Conservation (phyloP, 2,329 filamentous ascomycete genomes). For the Aspergillus sp. region DNA sequence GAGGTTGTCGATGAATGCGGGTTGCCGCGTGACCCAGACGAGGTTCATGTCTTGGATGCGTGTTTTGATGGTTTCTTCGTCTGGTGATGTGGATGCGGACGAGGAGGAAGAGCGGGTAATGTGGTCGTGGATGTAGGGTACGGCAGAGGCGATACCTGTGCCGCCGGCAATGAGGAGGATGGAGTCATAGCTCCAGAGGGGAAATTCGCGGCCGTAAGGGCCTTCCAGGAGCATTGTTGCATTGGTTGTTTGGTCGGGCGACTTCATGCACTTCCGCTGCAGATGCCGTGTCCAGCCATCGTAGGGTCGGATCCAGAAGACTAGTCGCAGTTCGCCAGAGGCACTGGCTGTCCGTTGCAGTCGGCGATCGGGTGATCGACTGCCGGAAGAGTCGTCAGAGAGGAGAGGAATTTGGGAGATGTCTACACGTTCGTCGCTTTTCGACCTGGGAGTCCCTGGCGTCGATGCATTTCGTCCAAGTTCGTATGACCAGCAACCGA, state of each 20-base stretch:
- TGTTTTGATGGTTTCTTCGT: constrained; percentile 8
- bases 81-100: neutral
- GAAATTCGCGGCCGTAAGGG: constrained; percentile 48
- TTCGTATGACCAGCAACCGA: constrained; percentile 35
- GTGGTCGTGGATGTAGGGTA: constrained; percentile 42
- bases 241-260: constrained; percentile 22
- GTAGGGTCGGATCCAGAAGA: constrained; percentile 53
- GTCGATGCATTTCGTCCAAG: neutral
- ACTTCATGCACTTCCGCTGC: constrained; percentile 33
- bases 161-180: constrained; percentile 49
- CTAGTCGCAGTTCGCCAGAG: constrained; percentile 34
- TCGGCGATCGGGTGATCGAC: neutral
- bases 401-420: constrained; percentile 28
- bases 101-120: constrained; percentile 17
- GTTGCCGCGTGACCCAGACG: constrained; percentile 35
- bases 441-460: neutral
- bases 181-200: constrained; percentile 50
- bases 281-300: constrained; percentile 53
- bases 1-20: constrained; percentile 30
- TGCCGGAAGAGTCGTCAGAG: constrained; percentile 10
- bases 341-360: neutral
- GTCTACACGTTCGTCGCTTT: constrained; percentile 12
- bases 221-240: constrained; percentile 50
- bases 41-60: constrained; percentile 31
- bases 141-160: constrained; percentile 44